Evolutionary conservation across 2,329 filamentous ascomycete genomes (phyloP).

Genomic region (Colletotrichum sp.): DNA sequence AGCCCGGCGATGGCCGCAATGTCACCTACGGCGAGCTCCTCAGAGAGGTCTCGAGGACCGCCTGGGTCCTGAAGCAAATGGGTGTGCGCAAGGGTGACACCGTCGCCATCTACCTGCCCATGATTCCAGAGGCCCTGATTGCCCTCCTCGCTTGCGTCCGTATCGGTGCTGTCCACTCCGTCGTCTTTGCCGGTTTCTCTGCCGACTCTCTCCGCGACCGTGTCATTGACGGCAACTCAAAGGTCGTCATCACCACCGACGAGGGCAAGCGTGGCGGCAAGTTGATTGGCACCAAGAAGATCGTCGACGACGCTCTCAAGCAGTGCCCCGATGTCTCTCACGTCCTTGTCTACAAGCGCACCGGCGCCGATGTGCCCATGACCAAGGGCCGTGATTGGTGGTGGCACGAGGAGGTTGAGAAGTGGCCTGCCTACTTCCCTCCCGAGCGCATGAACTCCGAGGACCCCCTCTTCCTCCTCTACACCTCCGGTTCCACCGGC

Average conservation of each 20-base stretch:
- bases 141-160: constrained; percentile 89
- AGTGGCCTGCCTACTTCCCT: constrained; percentile 91
- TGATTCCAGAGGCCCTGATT: constrained; percentile 96
- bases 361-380: constrained; percentile 90
- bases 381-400: constrained; percentile 87
- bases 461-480: constrained; percentile 95
- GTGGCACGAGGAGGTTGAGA: constrained; percentile 99
- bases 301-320: constrained; percentile 96
- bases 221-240: constrained; percentile 87
- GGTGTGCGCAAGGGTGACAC: constrained; percentile 97
- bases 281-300: constrained; percentile 97
- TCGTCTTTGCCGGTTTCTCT: constrained; percentile 97
- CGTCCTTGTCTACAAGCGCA: constrained; percentile 93
- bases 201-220: constrained; percentile 95
- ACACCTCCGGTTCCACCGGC: constrained; percentile 96
- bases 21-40: constrained; percentile 94
- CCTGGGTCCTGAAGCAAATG: constrained; percentile 91
- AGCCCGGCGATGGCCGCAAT: constrained; percentile 82
- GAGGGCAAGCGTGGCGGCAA: constrained; percentile 98
- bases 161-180: constrained; percentile 95
- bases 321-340: constrained; percentile 88
- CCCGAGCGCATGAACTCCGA: constrained; percentile 91
- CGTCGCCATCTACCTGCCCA: constrained; percentile 95
- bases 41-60: constrained; percentile 85
- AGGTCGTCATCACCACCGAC: constrained; percentile 94